Percentiles rank a stretch among this genome's conserved stretches.
These are phyloP conservation scores for Nemania sp. DNA, from an alignment of 2,329 filamentous ascomycete genomes.

Conservation along the genomic window DNA sequence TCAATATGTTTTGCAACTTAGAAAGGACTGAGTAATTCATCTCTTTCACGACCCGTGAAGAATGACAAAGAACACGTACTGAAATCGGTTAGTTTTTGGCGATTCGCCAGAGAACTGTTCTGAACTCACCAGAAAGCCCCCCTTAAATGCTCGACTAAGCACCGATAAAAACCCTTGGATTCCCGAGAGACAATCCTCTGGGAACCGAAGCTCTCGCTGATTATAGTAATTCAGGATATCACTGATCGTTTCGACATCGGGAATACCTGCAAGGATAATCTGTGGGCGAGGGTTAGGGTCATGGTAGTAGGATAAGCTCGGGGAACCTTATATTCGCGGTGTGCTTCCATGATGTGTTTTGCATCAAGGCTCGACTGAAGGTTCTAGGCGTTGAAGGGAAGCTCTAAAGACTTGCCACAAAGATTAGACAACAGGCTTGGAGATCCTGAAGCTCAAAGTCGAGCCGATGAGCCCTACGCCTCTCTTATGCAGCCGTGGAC, in stretches of 20 bases:
- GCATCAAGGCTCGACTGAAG: too few relatives aligned
- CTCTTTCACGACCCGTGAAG: not conserved
- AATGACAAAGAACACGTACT: not conserved
- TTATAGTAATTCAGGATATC: not conserved
- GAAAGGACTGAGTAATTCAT: not conserved
- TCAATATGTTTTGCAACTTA: not conserved
- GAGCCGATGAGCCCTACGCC: too few relatives aligned
- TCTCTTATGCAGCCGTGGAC: too few relatives aligned
- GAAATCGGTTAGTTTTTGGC: too few relatives aligned
- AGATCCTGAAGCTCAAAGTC: too few relatives aligned
- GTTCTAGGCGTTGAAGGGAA: too few relatives aligned
- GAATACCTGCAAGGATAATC: not conserved
- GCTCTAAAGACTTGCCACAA: too few relatives aligned
- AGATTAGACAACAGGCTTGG: too few relatives aligned
- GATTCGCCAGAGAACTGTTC: not conserved
- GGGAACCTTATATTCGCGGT: not conserved
- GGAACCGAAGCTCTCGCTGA: not conserved
- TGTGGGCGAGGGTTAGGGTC: not conserved
- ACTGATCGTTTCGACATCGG: not conserved
- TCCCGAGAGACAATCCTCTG: not conserved
- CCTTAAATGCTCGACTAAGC: not conserved
- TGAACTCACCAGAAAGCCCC: constrained; percentile 3
- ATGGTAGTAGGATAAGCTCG: not conserved
- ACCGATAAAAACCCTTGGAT: not conserved
- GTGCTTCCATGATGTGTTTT: too few relatives aligned